phyloP scores from a whole-genome alignment of 345 rosid species.

The Bruguiera sexangula region DNA sequence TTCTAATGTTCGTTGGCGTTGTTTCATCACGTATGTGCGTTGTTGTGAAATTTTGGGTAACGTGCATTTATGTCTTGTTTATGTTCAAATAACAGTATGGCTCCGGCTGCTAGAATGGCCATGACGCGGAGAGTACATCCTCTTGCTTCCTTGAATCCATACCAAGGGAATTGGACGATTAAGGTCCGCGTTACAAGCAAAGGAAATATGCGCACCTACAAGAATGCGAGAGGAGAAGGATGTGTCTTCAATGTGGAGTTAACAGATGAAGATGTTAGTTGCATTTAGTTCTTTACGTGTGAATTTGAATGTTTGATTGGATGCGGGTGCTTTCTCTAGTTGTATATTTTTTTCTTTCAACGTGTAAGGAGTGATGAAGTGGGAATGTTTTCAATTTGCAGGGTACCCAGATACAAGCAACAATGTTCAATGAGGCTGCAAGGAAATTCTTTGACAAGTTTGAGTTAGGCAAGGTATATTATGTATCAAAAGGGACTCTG shows the following conservation, averaged over 20 bases:
- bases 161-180: constrained; percentile 94
- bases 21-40: not conserved
- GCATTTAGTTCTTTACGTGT: not conserved
- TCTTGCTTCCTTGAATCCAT: constrained; percentile 87
- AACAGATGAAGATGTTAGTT: constrained; percentile 88
- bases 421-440: constrained; percentile 96
- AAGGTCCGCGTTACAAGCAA: constrained; percentile 86
- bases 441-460: constrained; percentile 69
- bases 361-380: too few species aligned
- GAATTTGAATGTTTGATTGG: not conserved
- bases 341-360: too few species aligned
- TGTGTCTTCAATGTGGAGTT: constrained; percentile 94
- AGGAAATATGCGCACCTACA: constrained; percentile 81
- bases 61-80: not conserved
- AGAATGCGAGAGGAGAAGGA: constrained; percentile 87
- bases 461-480: constrained; percentile 79
- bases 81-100: constrained; percentile 48
- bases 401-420: constrained; percentile 96
- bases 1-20: not conserved
- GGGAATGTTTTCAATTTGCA: constrained; percentile 13
- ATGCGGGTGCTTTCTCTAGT: too few species aligned
- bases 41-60: not conserved
- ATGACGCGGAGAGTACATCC: constrained; percentile 95
- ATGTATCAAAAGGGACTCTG: constrained; percentile 75
- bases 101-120: constrained; percentile 76